Evolutionary conservation across 306 rosid genomes (phyloP).

Genomic region (Canavalia ensiformis): DNA sequence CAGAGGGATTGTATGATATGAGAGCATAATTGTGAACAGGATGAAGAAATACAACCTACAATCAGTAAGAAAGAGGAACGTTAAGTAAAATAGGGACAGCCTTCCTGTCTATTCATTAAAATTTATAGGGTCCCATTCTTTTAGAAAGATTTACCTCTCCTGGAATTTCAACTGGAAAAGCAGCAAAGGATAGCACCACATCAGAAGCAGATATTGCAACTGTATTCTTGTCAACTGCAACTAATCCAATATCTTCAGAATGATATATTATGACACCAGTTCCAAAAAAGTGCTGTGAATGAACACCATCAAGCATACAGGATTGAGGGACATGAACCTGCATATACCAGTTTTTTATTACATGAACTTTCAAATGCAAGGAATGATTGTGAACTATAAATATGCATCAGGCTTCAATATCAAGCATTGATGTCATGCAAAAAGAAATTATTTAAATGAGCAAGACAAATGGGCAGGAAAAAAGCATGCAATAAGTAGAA

Average conservation of each 20-base stretch:
- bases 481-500: too few species aligned
- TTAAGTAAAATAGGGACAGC: background rate
- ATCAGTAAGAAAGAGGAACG: slow-evolving; percentile 30
- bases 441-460: background rate
- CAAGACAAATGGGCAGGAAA: background rate
- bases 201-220: slow-evolving; percentile 92
- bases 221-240: slow-evolving; percentile 90
- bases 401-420: background rate
- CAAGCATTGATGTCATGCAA: slow-evolving; percentile 17
- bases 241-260: slow-evolving; percentile 80
- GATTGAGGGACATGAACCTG: slow-evolving; percentile 97
- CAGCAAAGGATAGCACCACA: slow-evolving; percentile 93
- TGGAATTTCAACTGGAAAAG: slow-evolving; percentile 93
- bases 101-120: slow-evolving; percentile 34
- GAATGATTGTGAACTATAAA: slow-evolving; percentile 34
- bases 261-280: slow-evolving; percentile 94
- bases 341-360: slow-evolving; percentile 47
- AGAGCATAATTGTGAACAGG: slow-evolving; percentile 97
- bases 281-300: slow-evolving; percentile 91
- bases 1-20: slow-evolving; percentile 91
- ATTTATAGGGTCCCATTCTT: slow-evolving; percentile 16
- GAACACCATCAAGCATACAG: slow-evolving; percentile 98
- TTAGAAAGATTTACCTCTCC: slow-evolving; percentile 80
- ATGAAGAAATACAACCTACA: slow-evolving; percentile 95
- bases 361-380: background rate